phyloP scores from a whole-genome alignment of 2,329 filamentous ascomycete genomes.

The Botrytis tulipae region DNA sequence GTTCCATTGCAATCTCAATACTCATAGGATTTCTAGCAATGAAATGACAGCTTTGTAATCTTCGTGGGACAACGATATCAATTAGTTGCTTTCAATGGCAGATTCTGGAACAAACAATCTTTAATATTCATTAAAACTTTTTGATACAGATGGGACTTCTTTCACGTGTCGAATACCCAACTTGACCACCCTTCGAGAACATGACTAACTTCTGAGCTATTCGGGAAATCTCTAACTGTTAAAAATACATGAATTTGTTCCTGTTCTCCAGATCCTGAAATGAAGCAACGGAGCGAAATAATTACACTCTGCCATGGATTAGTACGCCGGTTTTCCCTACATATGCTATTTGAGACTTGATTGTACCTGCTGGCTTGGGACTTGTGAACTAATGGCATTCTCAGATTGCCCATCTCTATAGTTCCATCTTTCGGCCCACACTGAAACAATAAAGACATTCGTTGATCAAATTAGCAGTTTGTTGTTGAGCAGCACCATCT shows the following conservation, averaged over 20 bases:
- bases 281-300: background rate
- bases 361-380: background rate
- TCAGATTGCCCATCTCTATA: background rate
- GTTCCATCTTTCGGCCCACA: background rate
- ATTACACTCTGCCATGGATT: background rate
- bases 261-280: fast-evolving
- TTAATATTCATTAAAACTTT: no score
- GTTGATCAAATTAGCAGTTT: background rate
- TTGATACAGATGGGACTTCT: background rate
- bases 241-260: background rate
- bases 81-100: background rate
- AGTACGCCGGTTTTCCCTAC: fast-evolving
- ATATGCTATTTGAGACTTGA: background rate
- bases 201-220: background rate
- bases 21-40: no score
- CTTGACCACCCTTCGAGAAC: background rate
- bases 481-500: background rate
- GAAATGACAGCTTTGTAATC: background rate
- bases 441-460: no score
- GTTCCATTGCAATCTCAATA: background rate
- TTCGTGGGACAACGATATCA: background rate
- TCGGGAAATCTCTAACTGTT: background rate
- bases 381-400: background rate
- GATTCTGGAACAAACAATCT: background rate
- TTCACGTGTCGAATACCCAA: background rate